Base-by-base conservation (phyloP, 2,329 filamentous ascomycete genomes). In the Didymella pinodella region DNA sequence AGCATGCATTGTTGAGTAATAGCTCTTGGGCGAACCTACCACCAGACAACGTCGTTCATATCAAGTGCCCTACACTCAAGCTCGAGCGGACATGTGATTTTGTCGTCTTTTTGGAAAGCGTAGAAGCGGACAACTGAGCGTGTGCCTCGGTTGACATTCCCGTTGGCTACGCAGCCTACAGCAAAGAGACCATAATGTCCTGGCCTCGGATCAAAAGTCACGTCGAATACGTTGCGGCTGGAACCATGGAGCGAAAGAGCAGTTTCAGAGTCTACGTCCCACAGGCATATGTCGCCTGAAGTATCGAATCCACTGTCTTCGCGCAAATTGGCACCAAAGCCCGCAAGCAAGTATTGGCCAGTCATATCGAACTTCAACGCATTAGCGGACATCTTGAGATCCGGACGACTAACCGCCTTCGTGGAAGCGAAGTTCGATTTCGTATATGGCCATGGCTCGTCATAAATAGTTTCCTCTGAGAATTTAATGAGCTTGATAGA, bases 1-100 rank as follows among this genome's bases (percentile, higher is more conserved):
- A 63, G 54, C 8, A 38, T 43, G 8, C 18, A 53, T 48, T 20
- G 4, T 31, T 14, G 20, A 25, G 16, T 5, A 34, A 32, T 29
- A 2, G 12, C 18, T 45, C 46, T 2, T 10, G 7, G 31, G 14
- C 29, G 12, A 28, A 63, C 70, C 65, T 66, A 72, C 71, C 81
- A 84, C 64, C 83, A 84, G 0, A 83, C 76, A 0, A 88, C 77
- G 57, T 88, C 85, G 55, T 88, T 88, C 64, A 88, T 86, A 69
- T 89, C 86, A 7, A 81, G 67, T 0, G 86, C 86, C 25, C 81
- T 81, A 64, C 86, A 88, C 48, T 87, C 82, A 36, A 85, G 79
- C 56, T 83, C 81, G 25, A 83, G 66, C 7, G 63, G 53, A 64
- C 61, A 66, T 6, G 68, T 72, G 40, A 71, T 76, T 54, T 65